A percentile compares a stretch with the other conserved stretches of the same genome.
phyloP scores from a whole-genome alignment of 2,329 filamentous ascomycete species.

The Phyllosticta citriasiana region DNA sequence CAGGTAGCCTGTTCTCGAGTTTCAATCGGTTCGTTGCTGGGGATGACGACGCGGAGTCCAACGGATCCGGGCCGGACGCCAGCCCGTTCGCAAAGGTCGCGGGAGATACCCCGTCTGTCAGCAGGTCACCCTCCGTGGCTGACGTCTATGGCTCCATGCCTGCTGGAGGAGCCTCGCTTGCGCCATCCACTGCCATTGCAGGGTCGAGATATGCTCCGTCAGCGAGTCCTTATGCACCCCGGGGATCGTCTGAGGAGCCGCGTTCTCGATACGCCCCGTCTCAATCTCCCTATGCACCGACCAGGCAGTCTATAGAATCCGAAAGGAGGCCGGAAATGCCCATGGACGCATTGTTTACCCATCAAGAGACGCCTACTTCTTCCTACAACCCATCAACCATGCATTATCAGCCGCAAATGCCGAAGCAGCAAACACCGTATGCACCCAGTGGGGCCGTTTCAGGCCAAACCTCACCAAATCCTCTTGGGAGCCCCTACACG shows the following conservation, averaged over 20 bases:
- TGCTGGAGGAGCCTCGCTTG: slow-evolving; percentile 30
- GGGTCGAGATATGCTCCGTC: slow-evolving; percentile 31
- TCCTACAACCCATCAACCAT: slow-evolving; percentile 7
- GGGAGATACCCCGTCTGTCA: slow-evolving; percentile 45
- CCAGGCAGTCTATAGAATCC: slow-evolving; percentile 29
- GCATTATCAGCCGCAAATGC: neutral
- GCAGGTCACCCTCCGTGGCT: slow-evolving; percentile 53
- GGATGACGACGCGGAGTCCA: slow-evolving; percentile 63
- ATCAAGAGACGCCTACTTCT: slow-evolving; percentile 21
- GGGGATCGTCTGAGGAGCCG: slow-evolving; percentile 42
- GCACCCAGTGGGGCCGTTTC: neutral
- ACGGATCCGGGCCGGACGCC: slow-evolving; percentile 46
- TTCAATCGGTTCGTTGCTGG: slow-evolving; percentile 97
- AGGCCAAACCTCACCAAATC: neutral
- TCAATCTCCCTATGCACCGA: slow-evolving; percentile 4
- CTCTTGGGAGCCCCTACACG: slow-evolving; percentile 11
- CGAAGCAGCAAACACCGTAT: slow-evolving; percentile 2
- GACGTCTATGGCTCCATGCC: slow-evolving; percentile 61
- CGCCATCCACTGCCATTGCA: slow-evolving; percentile 18
- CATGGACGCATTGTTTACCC: slow-evolving; percentile 7
- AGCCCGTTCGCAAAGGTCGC: slow-evolving; percentile 78
- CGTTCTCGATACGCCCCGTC: slow-evolving; percentile 36
- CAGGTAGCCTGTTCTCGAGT: slow-evolving; percentile 77
- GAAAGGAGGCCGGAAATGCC: slow-evolving; percentile 16
- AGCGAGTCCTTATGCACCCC: slow-evolving; percentile 31